Base-by-base conservation (phyloP, 2,329 filamentous ascomycete genomes). In the Colletotrichum brevisporum region DNA sequence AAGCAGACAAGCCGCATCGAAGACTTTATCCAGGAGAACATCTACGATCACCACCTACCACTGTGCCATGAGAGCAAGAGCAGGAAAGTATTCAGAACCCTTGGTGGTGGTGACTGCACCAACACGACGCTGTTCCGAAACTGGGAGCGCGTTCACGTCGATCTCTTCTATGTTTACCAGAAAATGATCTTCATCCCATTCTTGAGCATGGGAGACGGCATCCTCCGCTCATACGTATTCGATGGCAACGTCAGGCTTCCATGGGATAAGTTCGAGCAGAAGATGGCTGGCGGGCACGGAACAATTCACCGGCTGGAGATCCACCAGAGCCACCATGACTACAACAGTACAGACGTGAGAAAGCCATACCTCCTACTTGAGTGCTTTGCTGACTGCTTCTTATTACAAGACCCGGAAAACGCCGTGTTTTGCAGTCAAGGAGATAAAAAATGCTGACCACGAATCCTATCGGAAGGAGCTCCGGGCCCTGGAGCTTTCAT, bases 391-490 rank as follows among this genome's bases (percentile, higher is more conserved):
- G 27, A 57, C 5, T 6, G 15, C 8, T 5, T 13, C 27, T 61
- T 53, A 16, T 15, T 21, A 9, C 8, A 2, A 67, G 27, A n/a
- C 31, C 6, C 15, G 15, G 36, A 36, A 31, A 36, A 10, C 63
- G 1, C 36, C n/a, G 5, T 67, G 18, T 6, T 67, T 63, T 50
- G 64, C 64, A n/a, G 64, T 67, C 64, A 67, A 67, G 15, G 64
- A 63, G 39, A 36, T 67, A 5, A 26, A 56, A 15, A 41, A 15
- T 31, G 45, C 24, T 6, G 36, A 61, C 18, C 52, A 26, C 8
- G 52, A 52, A 12, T 56, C 51, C 15, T 63, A 67, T 18, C 36
- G 45, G 26, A 15, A 67, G 4, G 64, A 67, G n/a, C 57, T 63
- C 8, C 16, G 52, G 15, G 64, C 64, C 4, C 52, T 67, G 3